Conservation (phyloP, 2,329 filamentous ascomycete genomes). For the Diplodia intermedia region DNA sequence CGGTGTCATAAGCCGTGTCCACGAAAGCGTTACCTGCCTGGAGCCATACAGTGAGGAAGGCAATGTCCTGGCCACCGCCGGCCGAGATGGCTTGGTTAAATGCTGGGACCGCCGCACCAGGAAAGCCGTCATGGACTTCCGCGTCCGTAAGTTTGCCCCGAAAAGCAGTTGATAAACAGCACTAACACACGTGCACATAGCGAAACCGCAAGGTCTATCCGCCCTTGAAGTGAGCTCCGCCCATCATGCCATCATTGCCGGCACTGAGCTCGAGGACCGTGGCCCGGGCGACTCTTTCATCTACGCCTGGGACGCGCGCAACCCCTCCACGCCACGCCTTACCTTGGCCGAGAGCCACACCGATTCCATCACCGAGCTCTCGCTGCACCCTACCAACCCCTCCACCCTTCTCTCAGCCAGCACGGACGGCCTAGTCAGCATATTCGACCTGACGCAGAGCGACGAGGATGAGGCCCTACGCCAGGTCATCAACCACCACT, state of each 20-base stretch:
- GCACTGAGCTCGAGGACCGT: conserved; percentile 70
- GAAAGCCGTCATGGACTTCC: conserved; percentile 52
- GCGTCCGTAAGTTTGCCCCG: conserved; percentile 42
- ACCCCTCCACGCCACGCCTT: conserved; percentile 43
- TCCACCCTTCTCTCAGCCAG: conserved; percentile 75
- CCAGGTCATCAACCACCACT: conserved; percentile 79
- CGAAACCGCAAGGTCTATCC: conserved; percentile 62
- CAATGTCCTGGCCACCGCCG: conserved; percentile 70
- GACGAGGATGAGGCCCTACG: conserved; percentile 79
- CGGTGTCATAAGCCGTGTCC: conserved; percentile 58
- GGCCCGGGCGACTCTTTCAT: conserved; percentile 53
- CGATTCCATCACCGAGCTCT: conserved; percentile 66
- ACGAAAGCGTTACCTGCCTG: conserved; percentile 70
- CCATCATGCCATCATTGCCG: conserved; percentile 69
- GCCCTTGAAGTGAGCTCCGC: conserved; percentile 67
- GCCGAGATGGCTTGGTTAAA: conserved; percentile 71
- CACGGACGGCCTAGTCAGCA: conserved; percentile 79
- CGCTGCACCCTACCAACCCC: conserved; percentile 66
- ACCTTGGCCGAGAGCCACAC: conserved; percentile 57
- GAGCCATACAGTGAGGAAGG: conserved; percentile 61
- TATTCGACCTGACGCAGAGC: conserved; percentile 69
- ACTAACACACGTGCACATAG: conserved; percentile 41
- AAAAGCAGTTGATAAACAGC: neutral
- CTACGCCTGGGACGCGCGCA: conserved; percentile 52
- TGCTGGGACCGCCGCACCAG: conserved; percentile 70